These are phyloP conservation scores for Nicotiana knightiana DNA, from an alignment of 257 asterid species.

Conservation along the genomic window DNA sequence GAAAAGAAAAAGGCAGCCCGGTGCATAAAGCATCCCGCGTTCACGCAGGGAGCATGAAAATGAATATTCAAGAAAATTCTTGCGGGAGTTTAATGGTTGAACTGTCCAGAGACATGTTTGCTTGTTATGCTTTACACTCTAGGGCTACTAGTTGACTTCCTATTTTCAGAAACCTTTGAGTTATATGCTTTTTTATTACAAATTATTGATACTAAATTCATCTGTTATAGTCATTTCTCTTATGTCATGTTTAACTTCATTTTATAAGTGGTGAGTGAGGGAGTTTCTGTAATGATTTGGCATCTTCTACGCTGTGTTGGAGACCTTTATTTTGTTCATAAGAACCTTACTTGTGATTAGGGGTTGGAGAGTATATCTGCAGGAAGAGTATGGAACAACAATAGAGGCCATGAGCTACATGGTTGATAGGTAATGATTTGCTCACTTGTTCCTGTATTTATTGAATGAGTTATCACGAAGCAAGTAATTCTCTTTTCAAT, in stretches of 20 bases:
- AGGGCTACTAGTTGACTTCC: neutral
- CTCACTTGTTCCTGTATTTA: neutral
- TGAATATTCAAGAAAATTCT: neutral
- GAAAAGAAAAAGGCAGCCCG: too few relatives aligned
- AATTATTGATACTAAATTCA: neutral
- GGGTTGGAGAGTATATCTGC: constrained; percentile 96
- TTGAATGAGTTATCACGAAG: neutral
- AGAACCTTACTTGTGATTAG: constrained; percentile 28
- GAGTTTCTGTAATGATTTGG: neutral
- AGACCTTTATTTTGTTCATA: neutral
- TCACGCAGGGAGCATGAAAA: neutral
- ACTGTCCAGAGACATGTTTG: neutral
- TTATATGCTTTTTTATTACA: neutral
- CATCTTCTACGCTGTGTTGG: neutral
- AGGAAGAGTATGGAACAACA: constrained; percentile 88
- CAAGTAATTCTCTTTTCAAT: neutral
- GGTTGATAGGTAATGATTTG: constrained; percentile 46
- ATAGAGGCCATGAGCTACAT: constrained; percentile 63
- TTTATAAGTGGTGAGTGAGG: neutral
- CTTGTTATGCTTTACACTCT: neutral
- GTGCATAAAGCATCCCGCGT: too few relatives aligned
- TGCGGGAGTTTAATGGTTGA: neutral
- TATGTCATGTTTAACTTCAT: neutral
- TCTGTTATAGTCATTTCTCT: neutral
- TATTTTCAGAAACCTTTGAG: neutral